phyloP scores from a whole-genome alignment of 2,329 filamentous ascomycete species.

The Fragosphaeria purpurea region DNA sequence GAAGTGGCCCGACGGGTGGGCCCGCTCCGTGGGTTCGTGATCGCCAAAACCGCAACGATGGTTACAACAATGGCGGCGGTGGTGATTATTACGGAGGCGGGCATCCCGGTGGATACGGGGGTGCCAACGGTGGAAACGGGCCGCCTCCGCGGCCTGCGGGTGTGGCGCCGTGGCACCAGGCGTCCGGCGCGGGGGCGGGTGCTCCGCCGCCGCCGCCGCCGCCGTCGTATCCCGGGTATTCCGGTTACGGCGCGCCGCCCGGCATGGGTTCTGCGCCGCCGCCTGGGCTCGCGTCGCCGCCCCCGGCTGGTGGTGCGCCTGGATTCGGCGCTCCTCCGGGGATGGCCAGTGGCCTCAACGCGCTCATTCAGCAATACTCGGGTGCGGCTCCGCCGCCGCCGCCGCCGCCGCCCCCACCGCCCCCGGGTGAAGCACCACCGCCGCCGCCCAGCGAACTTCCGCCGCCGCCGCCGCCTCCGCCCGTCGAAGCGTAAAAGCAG shows the following conservation, averaged over 20 bases:
- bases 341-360: conserved; percentile 46
- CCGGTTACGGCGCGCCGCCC: conserved; percentile 40
- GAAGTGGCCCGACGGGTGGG: conserved; percentile 28
- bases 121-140: conserved; percentile 20
- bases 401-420: conserved; percentile 11
- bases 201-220: conserved; percentile 25
- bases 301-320: conserved; percentile 11
- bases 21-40: conserved; percentile 54
- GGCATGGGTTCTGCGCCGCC: conserved; percentile 26
- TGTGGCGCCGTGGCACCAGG: conserved; percentile 34
- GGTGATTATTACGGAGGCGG: conserved; percentile 26
- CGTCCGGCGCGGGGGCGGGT: conserved; percentile 29
- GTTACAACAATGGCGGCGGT: conserved; percentile 7
- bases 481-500: conserved; percentile 17
- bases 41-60: conserved; percentile 34
- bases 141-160: conserved; percentile 43
- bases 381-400: conserved; percentile 13
- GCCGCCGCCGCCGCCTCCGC: conserved; percentile 21
- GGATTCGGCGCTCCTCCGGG: conserved; percentile 35
- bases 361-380: conserved; percentile 54
- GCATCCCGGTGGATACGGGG: conserved; percentile 13
- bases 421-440: conserved; percentile 22
- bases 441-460: conserved; percentile 27
- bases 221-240: conserved; percentile 17
- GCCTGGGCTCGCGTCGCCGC: conserved; percentile 9